phyloP scores from a whole-genome alignment of 129 eudicot genomes.

The Gnaphalium uliginosum region DNA sequence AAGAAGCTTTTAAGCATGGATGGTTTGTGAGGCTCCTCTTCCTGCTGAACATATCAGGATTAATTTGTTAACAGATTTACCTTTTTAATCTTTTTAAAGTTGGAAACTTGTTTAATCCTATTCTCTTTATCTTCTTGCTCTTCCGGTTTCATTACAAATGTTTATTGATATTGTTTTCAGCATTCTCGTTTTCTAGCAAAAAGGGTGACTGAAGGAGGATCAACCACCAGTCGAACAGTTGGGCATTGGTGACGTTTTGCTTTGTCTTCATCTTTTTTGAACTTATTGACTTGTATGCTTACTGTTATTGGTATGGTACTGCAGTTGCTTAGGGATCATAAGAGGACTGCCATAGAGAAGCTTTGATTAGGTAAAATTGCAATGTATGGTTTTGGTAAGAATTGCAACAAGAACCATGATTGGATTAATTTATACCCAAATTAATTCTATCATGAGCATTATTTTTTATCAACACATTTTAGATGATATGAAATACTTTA shows the following conservation, averaged over 20 bases:
- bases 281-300: no score
- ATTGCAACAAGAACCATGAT: neutral
- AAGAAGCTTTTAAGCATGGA: conserved; percentile 63
- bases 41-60: conserved; percentile 42
- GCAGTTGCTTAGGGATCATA: no score
- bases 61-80: conserved; percentile 9
- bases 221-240: no score
- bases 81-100: neutral
- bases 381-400: neutral
- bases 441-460: neutral
- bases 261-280: no score
- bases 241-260: no score
- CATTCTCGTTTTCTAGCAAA: no score
- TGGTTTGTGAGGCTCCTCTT: conserved; percentile 77
- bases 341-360: neutral
- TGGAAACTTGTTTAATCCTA: neutral
- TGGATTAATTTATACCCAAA: neutral
- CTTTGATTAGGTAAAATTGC: neutral
- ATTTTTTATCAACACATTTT: neutral
- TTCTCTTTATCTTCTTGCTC: no score
- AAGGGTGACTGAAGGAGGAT: no score
- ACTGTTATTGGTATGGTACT: no score
- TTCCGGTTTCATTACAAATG: no score
- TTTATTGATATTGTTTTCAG: no score
- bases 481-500: neutral